Base-by-base conservation (phyloP, 352 stramenopile genomes). In the Globisporangium nunn region DNA sequence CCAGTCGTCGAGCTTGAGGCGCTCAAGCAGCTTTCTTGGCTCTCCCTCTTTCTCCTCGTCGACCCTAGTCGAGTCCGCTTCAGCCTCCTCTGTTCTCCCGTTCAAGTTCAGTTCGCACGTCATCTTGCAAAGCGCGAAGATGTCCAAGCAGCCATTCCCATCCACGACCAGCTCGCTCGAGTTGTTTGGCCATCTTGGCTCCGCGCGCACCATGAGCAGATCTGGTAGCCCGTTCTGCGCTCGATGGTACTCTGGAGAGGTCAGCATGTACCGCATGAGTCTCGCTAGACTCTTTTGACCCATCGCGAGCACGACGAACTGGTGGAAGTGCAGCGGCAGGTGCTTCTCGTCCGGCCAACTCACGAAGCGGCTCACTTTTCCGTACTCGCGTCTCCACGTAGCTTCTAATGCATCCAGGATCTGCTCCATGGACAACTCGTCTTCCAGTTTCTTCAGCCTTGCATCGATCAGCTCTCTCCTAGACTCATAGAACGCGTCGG, bases 181-280 rank as follows among this genome's bases (percentile, higher is more conserved):
- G 7, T 2, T 4, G 4, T 14, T 11, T 6, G n/a, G 14, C 18
- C 6, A 12, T 29, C 29, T 31, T 28, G 48, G 41, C 15, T 71
- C 56, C 5, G 77, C 61, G 54, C 63, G 58, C n/a, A 91, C 18
- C 12, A 93, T 43, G 1, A 91, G 59, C 18, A 91, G 55, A 61
- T 91, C 80, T 3, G 81, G 84, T 6, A 93, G 61, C 6, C 83
- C 83, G 54, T 87, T 91, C 55, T 88, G 81, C 4, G 78, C 78
- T 14, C 72, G 71, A 47, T 91, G 81, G 30, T 76, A 88, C 45
- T 87, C 76, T 33, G 75, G 71, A 6, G 81, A 91, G 3, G 71
- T 86, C 8, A 74, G 54, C 81, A 91, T 91, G 48, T 88, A 85
- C 33, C 64, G 64, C 58, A 91, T 54, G 1, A 91, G 55, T 0